These are phyloP conservation scores for Calonectria crousiana DNA, from an alignment of 2,329 filamentous ascomycete genomes.

Conservation along the genomic window DNA sequence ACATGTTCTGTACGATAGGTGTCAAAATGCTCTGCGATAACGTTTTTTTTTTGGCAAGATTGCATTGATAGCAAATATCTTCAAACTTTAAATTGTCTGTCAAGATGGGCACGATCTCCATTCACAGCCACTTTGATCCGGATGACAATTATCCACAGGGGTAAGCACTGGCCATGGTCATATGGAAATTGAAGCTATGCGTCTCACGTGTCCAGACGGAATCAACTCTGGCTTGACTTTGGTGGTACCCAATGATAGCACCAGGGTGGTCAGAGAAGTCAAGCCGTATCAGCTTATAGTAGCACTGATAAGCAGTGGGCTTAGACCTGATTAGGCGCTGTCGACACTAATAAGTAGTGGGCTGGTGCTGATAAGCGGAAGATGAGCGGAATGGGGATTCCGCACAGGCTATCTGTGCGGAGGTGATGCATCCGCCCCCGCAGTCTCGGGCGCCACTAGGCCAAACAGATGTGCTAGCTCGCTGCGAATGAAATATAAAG, in stretches of 20 bases:
- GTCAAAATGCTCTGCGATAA: background rate
- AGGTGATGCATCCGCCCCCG: slow-evolving; percentile 12
- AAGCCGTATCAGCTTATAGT: background rate
- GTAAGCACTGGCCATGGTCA: no score
- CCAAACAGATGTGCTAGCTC: background rate
- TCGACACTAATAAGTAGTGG: background rate
- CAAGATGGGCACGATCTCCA: background rate
- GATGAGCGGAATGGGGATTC: background rate
- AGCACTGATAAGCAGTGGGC: background rate
- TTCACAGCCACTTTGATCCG: background rate
- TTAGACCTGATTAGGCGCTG: background rate
- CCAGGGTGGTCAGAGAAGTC: background rate
- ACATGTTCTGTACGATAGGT: background rate
- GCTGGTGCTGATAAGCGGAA: background rate
- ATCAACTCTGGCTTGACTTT: background rate
- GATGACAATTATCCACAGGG: background rate
- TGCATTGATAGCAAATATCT: background rate
- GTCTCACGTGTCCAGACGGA: background rate
- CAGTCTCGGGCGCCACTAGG: background rate
- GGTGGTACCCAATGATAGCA: background rate
- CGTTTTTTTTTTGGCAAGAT: background rate
- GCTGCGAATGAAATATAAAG: background rate
- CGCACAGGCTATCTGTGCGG: slow-evolving; percentile 11
- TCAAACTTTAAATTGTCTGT: background rate
- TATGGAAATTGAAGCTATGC: background rate